phyloP scores from a whole-genome alignment of 495 filamentous ascomycete species.

The Aspergillus incahuasiensis region DNA sequence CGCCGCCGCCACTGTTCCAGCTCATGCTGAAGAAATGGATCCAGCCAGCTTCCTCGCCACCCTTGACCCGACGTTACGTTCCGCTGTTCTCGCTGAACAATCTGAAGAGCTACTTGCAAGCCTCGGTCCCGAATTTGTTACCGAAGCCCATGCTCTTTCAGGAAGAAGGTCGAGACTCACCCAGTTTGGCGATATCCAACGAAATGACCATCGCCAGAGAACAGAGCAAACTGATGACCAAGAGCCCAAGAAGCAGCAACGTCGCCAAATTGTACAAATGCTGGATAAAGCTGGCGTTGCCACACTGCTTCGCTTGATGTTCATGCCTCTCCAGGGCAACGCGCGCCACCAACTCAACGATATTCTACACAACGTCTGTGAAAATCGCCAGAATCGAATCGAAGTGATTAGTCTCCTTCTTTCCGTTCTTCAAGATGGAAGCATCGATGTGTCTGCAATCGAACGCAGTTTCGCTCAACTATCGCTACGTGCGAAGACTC shows the following conservation, averaged over 20 bases:
- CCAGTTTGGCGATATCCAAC: constrained; percentile 53
- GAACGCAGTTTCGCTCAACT: constrained; percentile 93
- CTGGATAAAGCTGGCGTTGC: constrained; percentile 94
- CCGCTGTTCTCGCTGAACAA: constrained; percentile 84
- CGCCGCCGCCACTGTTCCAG: constrained; percentile 28
- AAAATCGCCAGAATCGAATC: constrained; percentile 88
- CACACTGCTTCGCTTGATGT: constrained; percentile 92
- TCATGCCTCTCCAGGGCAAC: constrained; percentile 82
- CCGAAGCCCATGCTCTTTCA: constrained; percentile 73
- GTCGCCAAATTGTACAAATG: constrained; percentile 86
- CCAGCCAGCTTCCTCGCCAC: constrained; percentile 87
- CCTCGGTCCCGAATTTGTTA: constrained; percentile 77
- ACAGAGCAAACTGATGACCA: constrained; percentile 37
- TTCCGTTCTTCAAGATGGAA: constrained; percentile 95
- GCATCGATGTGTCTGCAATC: constrained; percentile 84
- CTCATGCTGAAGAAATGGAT: constrained; percentile 84
- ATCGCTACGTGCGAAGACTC: constrained; percentile 83
- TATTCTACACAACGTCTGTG: constrained; percentile 81
- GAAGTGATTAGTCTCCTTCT: constrained; percentile 93
- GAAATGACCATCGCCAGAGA: constrained; percentile 42
- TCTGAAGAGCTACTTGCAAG: constrained; percentile 82
- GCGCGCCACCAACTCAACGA: constrained; percentile 75
- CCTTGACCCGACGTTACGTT: constrained; percentile 76
- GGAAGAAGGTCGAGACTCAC: constrained; percentile 58
- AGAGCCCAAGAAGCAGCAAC: constrained; percentile 62